phyloP scores from a whole-genome alignment of 2,329 filamentous ascomycete genomes.

The Helminthosporium solani region DNA sequence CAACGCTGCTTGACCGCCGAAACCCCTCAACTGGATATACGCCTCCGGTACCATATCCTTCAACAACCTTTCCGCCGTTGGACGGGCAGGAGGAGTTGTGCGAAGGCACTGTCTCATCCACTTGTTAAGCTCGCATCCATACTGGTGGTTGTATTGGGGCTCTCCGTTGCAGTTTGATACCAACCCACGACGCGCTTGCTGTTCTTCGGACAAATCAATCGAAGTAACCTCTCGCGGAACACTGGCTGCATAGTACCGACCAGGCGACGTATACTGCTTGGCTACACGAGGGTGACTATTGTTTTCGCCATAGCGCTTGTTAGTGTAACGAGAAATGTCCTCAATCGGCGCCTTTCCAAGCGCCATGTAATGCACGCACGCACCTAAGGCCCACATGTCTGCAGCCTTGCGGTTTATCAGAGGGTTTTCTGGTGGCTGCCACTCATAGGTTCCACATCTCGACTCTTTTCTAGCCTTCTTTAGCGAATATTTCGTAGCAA shows the following conservation, averaged over 20 bases:
- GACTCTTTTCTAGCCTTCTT: slow-evolving; percentile 1
- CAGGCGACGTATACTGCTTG: slow-evolving; percentile 1
- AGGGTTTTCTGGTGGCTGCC: slow-evolving; percentile 35
- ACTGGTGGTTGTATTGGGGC: slow-evolving; percentile 13
- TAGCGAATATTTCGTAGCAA: slow-evolving; percentile 7
- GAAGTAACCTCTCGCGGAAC: slow-evolving; percentile 20
- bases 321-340: slow-evolving; percentile 3
- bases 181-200: slow-evolving; percentile 12
- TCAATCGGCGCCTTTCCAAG: slow-evolving; percentile 18
- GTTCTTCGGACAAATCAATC: slow-evolving; percentile 21
- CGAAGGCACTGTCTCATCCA: slow-evolving; percentile 28
- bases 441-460: slow-evolving; percentile 22
- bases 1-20: slow-evolving; percentile 18
- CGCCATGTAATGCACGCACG: slow-evolving; percentile 33
- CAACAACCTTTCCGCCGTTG: slow-evolving; percentile 11
- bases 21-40: slow-evolving; percentile 13
- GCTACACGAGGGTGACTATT: slow-evolving; percentile 3
- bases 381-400: slow-evolving; percentile 37
- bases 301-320: not conserved
- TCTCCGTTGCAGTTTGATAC: not conserved
- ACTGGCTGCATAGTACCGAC: slow-evolving; percentile 18
- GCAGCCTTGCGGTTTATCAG: slow-evolving; percentile 25
- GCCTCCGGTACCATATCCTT: slow-evolving; percentile 15
- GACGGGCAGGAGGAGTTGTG: slow-evolving; percentile 9
- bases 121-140: slow-evolving; percentile 26